Conservation (phyloP, 345 rosid genomes). For the Brassica napus region DNA sequence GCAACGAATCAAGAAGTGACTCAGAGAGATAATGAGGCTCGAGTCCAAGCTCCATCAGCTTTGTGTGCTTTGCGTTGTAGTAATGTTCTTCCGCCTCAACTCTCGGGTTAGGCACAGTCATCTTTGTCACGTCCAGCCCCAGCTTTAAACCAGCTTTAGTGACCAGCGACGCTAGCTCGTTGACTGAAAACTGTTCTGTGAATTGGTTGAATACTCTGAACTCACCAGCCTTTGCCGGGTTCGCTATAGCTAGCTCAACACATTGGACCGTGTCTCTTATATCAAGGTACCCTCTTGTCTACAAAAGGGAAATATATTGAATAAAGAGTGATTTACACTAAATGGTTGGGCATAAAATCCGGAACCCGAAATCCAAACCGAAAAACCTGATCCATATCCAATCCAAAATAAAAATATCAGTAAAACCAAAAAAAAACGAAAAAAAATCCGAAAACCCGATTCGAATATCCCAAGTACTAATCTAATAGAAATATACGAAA, state of each 20-base stretch:
- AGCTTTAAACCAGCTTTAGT: conserved; percentile 85
- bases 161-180: conserved; percentile 83
- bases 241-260: conserved; percentile 88
- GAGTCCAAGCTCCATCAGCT: conserved; percentile 91
- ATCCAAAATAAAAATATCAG: background rate
- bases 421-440: no score
- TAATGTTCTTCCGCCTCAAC: conserved; percentile 99
- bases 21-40: conserved; percentile 86
- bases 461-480: no score
- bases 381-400: background rate
- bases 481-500: no score
- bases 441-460: no score
- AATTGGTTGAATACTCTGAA: conserved; percentile 56
- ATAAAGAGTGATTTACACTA: background rate
- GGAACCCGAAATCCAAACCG: background rate
- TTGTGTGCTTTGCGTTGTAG: conserved; percentile 96
- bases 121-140: conserved; percentile 72
- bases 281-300: conserved; percentile 99
- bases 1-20: conserved; percentile 90
- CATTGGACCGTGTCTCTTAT: conserved; percentile 96
- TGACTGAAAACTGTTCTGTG: background rate
- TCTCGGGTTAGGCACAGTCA: conserved; percentile 87
- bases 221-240: conserved; percentile 84
- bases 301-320: conserved; percentile 21
- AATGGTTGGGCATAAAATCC: background rate